Base-by-base conservation (phyloP, 2,329 filamentous ascomycete species). In the Monilinia vaccinii-corymbosi region DNA sequence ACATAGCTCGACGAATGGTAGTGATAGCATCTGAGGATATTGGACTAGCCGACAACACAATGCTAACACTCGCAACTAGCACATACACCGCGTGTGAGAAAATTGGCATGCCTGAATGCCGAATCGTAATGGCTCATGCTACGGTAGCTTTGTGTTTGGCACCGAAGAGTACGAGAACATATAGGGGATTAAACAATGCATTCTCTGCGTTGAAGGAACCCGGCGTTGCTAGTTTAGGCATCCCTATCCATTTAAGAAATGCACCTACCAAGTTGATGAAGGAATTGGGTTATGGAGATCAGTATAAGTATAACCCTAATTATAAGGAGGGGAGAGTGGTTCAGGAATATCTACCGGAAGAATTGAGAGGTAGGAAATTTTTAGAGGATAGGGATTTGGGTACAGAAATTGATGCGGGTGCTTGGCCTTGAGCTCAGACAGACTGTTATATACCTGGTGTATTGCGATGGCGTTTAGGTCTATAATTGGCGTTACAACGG, bases 301-400 rank as follows among this genome's bases (percentile, higher is more conserved):
- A 91, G 71, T 99, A 99, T 74, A 97, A 97, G 74, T 97, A 99
- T 71, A 96, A 96, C 66, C 94, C 94, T 0, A 89, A 96, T 67
- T 99, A 93, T 70, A 75, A 82, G 55, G 84, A 92, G 62, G 94
- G 94, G 0, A 83, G 77, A 66, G 93, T 97, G 0, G 81, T 78
- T 64, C 94, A 99, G 75, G 88, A 92, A 28, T 99, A 97, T 73
- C 74, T 99, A n/a, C 94, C 94, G 0, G 86, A 90, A 13, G 81
- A 82, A 59, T 73, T 99, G 9, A 72, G 77, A 40, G 91, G 86
- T 0, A 79, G 88, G 51, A 77, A 69, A 23, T 97, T 97, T 70
- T 73, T 97, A 42, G 91, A 95, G 69, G 85, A 91, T 5, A 76
- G 79, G 46, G 88, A 97, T 73, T 72, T 99, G 60, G 93, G 93